Percentiles rank a stretch among this genome's conserved stretches.
Conservation (phyloP, 2,329 filamentous ascomycete genomes). For the Fusarium sp. region DNA sequence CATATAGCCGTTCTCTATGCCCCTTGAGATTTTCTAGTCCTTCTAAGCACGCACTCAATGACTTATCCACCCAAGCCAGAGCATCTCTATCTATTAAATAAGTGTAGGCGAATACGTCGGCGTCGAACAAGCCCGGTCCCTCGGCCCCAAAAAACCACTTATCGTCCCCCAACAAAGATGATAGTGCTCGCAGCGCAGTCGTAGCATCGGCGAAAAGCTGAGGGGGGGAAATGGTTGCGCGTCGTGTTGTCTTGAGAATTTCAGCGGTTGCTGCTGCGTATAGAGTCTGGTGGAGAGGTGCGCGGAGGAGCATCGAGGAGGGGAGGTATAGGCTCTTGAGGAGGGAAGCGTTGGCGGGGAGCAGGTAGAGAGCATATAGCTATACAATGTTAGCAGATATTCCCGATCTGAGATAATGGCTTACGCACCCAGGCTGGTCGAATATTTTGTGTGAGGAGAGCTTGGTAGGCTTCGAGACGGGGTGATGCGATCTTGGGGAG, state of each 20-base stretch:
- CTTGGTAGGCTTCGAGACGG: conserved; percentile 80
- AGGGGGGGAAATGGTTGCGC: conserved; percentile 49
- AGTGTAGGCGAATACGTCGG: conserved; percentile 90
- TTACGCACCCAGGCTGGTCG: conserved; percentile 83
- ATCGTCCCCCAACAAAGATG: conserved; percentile 56
- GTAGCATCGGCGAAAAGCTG: conserved; percentile 60
- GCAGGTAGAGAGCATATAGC: conserved; percentile 87
- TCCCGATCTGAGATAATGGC: not conserved
- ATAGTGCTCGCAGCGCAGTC: conserved; percentile 63
- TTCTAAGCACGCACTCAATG: conserved; percentile 68
- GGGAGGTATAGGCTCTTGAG: conserved; percentile 81
- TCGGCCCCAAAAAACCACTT: conserved; percentile 65
- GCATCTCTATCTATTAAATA: conserved; percentile 78
- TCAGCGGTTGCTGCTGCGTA: conserved; percentile 80
- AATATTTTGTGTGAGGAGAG: conserved; percentile 81
- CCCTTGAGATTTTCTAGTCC: conserved; percentile 72
- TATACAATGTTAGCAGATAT: conserved; percentile 48
- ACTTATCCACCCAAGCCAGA: conserved; percentile 74
- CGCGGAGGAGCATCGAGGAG: conserved; percentile 72
- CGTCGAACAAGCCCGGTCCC: conserved; percentile 83
- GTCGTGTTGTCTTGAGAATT: conserved; percentile 73
- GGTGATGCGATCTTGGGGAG: conserved; percentile 65
- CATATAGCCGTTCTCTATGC: conserved; percentile 56
- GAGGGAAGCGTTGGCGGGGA: conserved; percentile 75
- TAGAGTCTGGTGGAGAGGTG: conserved; percentile 74